phyloP scores from a whole-genome alignment of 148 eudicot genomes.

The Rhododendron ferrugineum region DNA sequence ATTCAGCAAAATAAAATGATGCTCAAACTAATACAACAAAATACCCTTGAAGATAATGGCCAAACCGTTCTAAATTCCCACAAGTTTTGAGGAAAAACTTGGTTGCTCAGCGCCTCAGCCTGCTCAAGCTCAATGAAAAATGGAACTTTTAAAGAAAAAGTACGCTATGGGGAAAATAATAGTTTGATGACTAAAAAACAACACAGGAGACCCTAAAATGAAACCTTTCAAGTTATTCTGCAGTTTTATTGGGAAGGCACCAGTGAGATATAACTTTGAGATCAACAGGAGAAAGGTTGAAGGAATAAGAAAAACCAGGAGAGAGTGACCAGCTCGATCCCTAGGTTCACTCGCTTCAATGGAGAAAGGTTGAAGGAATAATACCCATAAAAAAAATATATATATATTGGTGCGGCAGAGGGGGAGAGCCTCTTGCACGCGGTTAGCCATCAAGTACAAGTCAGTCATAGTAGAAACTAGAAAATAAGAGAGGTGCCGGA shows the following conservation, averaged over 20 bases:
- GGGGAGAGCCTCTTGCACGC: background rate
- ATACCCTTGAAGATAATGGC: background rate
- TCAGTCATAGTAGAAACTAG: background rate
- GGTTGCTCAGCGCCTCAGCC: background rate
- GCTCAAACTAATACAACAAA: background rate
- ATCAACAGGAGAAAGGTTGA: background rate
- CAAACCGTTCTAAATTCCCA: background rate
- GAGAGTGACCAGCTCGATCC: background rate
- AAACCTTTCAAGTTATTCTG: background rate
- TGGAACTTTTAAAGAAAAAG: background rate
- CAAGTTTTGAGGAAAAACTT: background rate
- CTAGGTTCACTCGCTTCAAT: background rate
- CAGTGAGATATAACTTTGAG: background rate
- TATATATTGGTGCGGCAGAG: background rate
- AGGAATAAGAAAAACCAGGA: background rate
- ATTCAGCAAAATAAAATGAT: background rate
- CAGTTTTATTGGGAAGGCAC: background rate
- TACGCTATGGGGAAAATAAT: background rate
- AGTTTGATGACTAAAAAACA: background rate
- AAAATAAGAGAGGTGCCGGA: no score
- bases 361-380: background rate
- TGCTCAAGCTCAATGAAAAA: background rate
- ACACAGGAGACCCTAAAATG: background rate
- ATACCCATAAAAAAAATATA: background rate
- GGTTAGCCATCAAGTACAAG: background rate